Evolutionary conservation across 352 stramenopile genomes (phyloP), one percentile per base, ranked within the genome.

Genomic region (Phytophthora nicotianae): DNA sequence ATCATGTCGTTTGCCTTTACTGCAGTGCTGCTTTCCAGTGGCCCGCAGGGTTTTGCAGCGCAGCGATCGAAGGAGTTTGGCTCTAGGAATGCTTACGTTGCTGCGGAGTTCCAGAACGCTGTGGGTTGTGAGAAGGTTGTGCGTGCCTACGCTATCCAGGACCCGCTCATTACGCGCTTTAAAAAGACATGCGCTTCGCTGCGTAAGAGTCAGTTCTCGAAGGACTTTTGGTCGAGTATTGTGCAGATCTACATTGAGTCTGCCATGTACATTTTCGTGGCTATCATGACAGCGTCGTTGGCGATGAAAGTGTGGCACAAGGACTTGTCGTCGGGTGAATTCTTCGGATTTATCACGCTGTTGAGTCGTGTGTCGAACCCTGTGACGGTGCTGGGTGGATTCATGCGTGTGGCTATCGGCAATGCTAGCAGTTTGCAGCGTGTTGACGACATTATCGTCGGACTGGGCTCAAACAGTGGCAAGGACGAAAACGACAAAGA

Each of bases 171-270:
- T 29, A 66, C 63, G 4, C 81, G 81, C 5, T 95, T 96, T 55
- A 77, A 74, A 40, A 86, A 84, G 46, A 91, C 84, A 19, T 88
- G 77, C 46, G 61, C 53, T 4, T 68, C 62, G 26, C 55, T 96
- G 58, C 75, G 86, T 33, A 93, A 90, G 59, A 90, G 87, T 60
- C 86, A 95, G 68, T 95, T 96, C 69, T 87, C 74, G 20, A 96
- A 95, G 62, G 86, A 95, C 53, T 94, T 96, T 46, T 96, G 88
- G 88, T 90, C 86, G 27, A 92, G 85, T 55, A 81, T 96, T 47
- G 88, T 96, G 57, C 88, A 96, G 70, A 96, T 96, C 49, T 94
- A 96, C 76, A 92, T 96, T 47, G 86, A 95, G 59, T 93, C 83
- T 35, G 84, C 83, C 20, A 96, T 96, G 88, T 95, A 91, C 70